Evolutionary conservation across 2,329 filamentous ascomycete species (phyloP).

Genomic region (Microcyclospora pomicola): DNA sequence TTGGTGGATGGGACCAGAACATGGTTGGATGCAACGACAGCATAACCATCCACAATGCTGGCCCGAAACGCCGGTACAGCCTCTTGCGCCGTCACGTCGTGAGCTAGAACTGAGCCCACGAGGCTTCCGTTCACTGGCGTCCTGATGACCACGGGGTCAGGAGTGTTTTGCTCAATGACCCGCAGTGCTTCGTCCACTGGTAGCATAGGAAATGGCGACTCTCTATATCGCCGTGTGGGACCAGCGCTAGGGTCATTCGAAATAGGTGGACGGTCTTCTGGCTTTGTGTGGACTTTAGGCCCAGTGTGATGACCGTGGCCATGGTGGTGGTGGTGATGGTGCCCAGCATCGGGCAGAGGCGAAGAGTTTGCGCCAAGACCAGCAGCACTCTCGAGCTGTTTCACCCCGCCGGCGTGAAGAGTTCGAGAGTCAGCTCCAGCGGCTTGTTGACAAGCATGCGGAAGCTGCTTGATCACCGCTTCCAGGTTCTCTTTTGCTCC

Average conservation of each 20-base stretch:
- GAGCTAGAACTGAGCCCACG: constrained; percentile 65
- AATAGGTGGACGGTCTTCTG: constrained; percentile 39
- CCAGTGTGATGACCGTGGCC: constrained; percentile 43
- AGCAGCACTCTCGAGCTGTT: constrained; percentile 73
- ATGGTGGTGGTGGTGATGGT: constrained; percentile 30
- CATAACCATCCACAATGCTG: constrained; percentile 95
- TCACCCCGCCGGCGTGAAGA: constrained; percentile 66
- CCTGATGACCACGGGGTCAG: constrained; percentile 43
- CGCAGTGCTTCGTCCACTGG: constrained; percentile 67
- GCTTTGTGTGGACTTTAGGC: constrained; percentile 56
- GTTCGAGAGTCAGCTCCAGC: constrained; percentile 67
- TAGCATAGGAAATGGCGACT: constrained; percentile 87
- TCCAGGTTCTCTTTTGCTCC: constrained; percentile 88
- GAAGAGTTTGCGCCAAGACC: constrained; percentile 29
- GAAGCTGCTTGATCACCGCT: constrained; percentile 74
- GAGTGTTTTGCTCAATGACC: constrained; percentile 60
- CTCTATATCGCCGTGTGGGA: constrained; percentile 57
- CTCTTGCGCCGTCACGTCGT: constrained; percentile 67
- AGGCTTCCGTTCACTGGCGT: constrained; percentile 50
- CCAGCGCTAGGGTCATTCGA: constrained; percentile 48
- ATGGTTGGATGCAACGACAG: constrained; percentile 47
- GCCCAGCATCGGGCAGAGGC: constrained; percentile 11
- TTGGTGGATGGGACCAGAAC: constrained; percentile 44
- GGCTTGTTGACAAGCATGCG: constrained; percentile 87
- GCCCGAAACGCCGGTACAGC: constrained; percentile 86